phyloP scores from a whole-genome alignment of 2,329 filamentous ascomycete species.

The Leptographium procerum region DNA sequence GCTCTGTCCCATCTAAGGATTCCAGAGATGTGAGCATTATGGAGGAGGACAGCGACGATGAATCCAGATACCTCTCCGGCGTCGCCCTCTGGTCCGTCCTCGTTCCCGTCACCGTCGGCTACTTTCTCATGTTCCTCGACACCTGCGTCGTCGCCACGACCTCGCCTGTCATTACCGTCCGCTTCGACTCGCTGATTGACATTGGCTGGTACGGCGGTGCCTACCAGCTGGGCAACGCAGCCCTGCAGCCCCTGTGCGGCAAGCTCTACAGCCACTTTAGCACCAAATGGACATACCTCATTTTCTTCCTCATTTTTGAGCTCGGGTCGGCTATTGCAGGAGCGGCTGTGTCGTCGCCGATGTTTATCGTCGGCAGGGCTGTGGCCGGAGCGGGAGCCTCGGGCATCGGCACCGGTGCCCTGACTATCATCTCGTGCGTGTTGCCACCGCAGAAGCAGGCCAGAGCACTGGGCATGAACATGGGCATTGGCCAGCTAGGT shows the following conservation, averaged over 20 bases:
- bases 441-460: constrained; percentile 28
- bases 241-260: constrained; percentile 29
- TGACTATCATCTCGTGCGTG: constrained; percentile 35
- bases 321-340: constrained; percentile 42
- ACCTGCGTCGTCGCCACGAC: too few species aligned
- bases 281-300: constrained; percentile 25
- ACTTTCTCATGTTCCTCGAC: too few species aligned
- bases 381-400: constrained; percentile 40
- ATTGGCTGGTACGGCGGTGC: constrained; percentile 16
- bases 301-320: constrained; percentile 39
- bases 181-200: constrained; percentile 7
- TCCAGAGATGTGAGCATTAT: neutral
- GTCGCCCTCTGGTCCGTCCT: too few species aligned
- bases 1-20: neutral
- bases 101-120: too few species aligned
- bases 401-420: constrained; percentile 35
- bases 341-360: constrained; percentile 30
- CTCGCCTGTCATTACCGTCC: constrained; percentile 3
- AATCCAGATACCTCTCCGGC: too few species aligned
- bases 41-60: neutral
- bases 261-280: constrained; percentile 34
- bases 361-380: constrained; percentile 43
- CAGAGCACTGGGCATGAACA: constrained; percentile 3
- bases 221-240: constrained; percentile 14
- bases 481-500: constrained; percentile 26